Evolutionary conservation across 352 stramenopile species (phyloP).

Genomic region (Achlya hypogyna): DNA sequence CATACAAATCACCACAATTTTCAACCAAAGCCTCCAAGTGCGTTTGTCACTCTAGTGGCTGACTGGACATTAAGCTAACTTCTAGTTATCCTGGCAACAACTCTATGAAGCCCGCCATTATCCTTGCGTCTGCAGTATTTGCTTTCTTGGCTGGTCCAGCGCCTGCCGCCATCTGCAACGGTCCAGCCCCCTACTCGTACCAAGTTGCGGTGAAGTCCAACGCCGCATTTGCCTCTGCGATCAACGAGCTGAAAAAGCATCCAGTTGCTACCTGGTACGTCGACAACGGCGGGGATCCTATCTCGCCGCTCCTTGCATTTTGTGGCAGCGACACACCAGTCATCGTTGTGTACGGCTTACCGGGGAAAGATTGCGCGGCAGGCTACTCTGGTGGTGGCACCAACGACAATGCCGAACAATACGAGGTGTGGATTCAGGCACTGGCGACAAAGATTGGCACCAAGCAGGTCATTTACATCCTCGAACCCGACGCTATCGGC

Average conservation of each 20-base stretch:
- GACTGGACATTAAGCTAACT: too few relatives aligned
- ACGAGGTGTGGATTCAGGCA: conserved; percentile 37
- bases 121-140: too few relatives aligned
- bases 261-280: conserved; percentile 61
- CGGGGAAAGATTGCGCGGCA: conserved; percentile 21
- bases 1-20: too few relatives aligned
- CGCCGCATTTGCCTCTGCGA: conserved; percentile 29
- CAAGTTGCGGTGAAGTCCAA: conserved; percentile 22
- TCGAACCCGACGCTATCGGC: conserved; percentile 55
- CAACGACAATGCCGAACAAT: conserved; percentile 34
- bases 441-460: conserved; percentile 35
- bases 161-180: too few relatives aligned
- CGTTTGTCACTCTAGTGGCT: too few relatives aligned
- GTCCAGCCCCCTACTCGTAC: conserved; percentile 33
- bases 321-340: conserved; percentile 19
- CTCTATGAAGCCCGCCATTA: too few relatives aligned
- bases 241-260: conserved; percentile 36
- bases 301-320: conserved; percentile 18
- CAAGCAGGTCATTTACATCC: conserved; percentile 54
- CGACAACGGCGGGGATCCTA: conserved; percentile 36
- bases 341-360: conserved; percentile 19
- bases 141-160: too few relatives aligned
- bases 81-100: too few relatives aligned
- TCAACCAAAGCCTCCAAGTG: too few relatives aligned
- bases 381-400: conserved; percentile 23